Evolutionary conservation across 306 rosid genomes (phyloP).

Genomic region (Gastrolobium villosum): DNA sequence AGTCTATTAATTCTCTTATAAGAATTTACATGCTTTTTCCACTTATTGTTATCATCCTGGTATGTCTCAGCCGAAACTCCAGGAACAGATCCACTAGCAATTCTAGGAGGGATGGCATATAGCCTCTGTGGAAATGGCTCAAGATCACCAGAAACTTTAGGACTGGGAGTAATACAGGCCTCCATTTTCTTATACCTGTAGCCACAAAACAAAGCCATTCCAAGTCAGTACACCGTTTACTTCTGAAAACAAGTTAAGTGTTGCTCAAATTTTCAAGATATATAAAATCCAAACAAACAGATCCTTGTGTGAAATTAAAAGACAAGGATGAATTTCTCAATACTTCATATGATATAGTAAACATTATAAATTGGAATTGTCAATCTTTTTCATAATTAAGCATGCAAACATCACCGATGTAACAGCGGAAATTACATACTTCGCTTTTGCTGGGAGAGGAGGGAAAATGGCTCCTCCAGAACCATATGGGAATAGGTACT

Average conservation of each 20-base stretch:
- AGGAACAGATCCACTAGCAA: conserved; percentile 81
- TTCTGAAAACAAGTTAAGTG: conserved; percentile 3
- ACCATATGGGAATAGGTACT: not conserved
- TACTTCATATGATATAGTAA: conserved; percentile 11
- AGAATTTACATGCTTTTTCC: conserved; percentile 91
- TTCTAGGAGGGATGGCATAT: conserved; percentile 83
- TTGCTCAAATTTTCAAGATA: conserved; percentile 23
- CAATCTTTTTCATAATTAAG: conserved; percentile 18
- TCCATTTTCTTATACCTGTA: conserved; percentile 95
- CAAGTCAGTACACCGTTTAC: conserved; percentile 24
- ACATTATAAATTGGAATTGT: conserved; percentile 14
- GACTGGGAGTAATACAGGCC: conserved; percentile 73
- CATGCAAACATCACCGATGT: conserved; percentile 3
- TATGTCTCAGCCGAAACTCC: conserved; percentile 73
- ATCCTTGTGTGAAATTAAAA: not conserved
- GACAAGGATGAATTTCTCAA: not conserved
- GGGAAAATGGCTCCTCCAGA: not conserved
- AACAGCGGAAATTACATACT: not conserved
- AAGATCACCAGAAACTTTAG: conserved; percentile 62
- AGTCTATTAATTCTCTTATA: conserved; percentile 80
- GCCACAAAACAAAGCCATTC: conserved; percentile 48
- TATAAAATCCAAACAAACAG: conserved; percentile 25
- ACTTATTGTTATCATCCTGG: conserved; percentile 72
- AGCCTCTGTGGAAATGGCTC: conserved; percentile 87
- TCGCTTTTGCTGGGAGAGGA: not conserved